Evolutionary conservation across 257 asterid species (phyloP), one percentile per base, ranked within the genome.

Genomic region (Solanum ossicruentum): DNA sequence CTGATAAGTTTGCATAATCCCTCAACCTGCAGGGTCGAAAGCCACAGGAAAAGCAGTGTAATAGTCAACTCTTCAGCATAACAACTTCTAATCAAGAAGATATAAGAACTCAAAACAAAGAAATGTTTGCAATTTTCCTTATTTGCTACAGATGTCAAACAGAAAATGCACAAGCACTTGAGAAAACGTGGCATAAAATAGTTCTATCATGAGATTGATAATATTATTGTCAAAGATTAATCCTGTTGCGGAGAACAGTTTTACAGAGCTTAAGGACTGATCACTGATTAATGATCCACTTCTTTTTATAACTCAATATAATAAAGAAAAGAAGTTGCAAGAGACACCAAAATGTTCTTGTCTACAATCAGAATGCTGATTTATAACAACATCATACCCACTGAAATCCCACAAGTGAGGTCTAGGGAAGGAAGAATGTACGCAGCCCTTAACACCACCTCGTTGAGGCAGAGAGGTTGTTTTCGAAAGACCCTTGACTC

Each of bases 1-100:
- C 84, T 85, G 89, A 97, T 88, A 87, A 96, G 94, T 88, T 90
- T 88, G 87, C 98, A 95, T 86, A 97, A 89, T 78, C 97, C 99
- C 84, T 88, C 94, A 86, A 95, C 98, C 99, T 97, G 93, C 82
- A 84, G 89, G 85, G 80, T 81, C 69, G 63, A 36, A 71, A 78
- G 52, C 56, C 67, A 81, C 75, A 73, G 60, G 84, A 86, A 87
- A 86, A 82, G 82, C 66, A 86, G 41, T 83, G 83, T 86, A 84
- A 86, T n/a, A 83, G n/a, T n/a, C 17, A 49, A 20, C 77, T 39
- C 41, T 71, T 55, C 71, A 70, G 61, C 82, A 75, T 49, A 84
- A 52, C 52, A n/a, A 47, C 52, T 54, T 65, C 84, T 39, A 12
- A n/a, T 65, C 84, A 56, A 61, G 84, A 61, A 81, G 60, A 61